A percentile compares a stretch with the other conserved stretches of the same genome.
Conservation (phyloP, 139 green algal species). For the Pleodorina starrii region DNA sequence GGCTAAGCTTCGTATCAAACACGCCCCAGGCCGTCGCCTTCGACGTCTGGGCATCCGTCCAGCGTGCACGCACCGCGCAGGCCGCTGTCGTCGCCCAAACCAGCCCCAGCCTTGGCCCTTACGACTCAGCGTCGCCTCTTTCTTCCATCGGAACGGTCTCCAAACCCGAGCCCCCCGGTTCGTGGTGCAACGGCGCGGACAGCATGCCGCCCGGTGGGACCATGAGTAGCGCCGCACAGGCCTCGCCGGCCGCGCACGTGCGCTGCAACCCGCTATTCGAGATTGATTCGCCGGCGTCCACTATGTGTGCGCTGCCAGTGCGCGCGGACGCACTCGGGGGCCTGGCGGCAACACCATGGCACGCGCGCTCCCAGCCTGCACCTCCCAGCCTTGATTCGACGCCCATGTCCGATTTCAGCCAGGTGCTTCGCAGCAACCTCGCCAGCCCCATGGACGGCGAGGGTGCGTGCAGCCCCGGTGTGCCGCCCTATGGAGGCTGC, state of each 20-base stretch:
- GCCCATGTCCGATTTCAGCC: background rate
- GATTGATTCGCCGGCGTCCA: background rate
- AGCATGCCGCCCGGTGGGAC: background rate
- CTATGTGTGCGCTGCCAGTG: background rate
- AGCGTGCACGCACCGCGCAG: background rate
- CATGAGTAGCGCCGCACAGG: too few species aligned
- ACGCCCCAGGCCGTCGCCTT: background rate
- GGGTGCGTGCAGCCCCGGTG: background rate
- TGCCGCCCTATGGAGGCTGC: background rate
- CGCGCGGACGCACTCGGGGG: background rate
- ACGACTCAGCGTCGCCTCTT: background rate
- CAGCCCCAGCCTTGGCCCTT: background rate
- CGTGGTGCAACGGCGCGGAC: background rate
- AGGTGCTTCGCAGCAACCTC: background rate
- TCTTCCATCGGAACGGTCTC: background rate
- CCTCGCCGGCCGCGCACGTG: background rate
- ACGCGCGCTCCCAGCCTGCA: background rate
- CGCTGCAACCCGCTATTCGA: constrained; percentile 38
- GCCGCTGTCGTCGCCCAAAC: background rate
- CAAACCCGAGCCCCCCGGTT: background rate
- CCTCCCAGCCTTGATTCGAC: constrained; percentile 16
- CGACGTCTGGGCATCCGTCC: background rate
- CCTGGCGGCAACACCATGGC: background rate
- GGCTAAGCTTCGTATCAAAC: constrained; percentile 2
- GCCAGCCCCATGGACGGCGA: background rate